Percentiles rank a stretch among this genome's conserved stretches.
Evolutionary conservation across 1,139 yeast species (phyloP).

Genomic region (Yamadazyma trypodendri): DNA sequence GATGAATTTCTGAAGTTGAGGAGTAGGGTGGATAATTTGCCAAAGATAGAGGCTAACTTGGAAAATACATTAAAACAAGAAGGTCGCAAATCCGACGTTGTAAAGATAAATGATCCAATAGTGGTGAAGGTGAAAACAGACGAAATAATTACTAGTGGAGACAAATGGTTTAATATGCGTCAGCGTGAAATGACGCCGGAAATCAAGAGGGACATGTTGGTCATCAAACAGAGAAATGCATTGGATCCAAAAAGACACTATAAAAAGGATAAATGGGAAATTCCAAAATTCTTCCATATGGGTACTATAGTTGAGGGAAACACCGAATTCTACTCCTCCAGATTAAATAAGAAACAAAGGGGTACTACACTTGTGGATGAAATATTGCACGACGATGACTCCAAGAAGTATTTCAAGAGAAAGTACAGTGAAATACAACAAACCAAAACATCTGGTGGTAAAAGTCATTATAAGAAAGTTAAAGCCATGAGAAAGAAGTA

Average conservation of each 20-base stretch:
- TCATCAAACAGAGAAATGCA: constrained; percentile 84
- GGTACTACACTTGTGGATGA: constrained; percentile 81
- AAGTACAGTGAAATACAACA: constrained; percentile 79
- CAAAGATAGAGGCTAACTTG: constrained; percentile 33
- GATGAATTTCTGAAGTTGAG: constrained; percentile 31
- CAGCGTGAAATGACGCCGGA: constrained; percentile 75
- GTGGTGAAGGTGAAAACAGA: constrained; percentile 17
- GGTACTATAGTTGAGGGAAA: constrained; percentile 87
- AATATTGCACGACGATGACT: constrained; percentile 68
- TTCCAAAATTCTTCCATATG: constrained; percentile 80
- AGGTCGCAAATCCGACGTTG: constrained; percentile 21
- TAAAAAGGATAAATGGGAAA: constrained; percentile 79
- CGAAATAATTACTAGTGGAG: constrained; percentile 41
- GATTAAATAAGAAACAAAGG: constrained; percentile 68
- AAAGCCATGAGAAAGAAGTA: constrained; percentile 60
- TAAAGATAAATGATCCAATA: constrained; percentile 55
- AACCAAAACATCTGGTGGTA: constrained; percentile 73
- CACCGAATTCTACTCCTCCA: constrained; percentile 72
- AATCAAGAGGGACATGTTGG: constrained; percentile 71
- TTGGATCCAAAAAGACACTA: constrained; percentile 95
- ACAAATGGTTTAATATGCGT: constrained; percentile 82
- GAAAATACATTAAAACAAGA: constrained; percentile 21
- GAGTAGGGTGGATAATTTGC: constrained; percentile 29
- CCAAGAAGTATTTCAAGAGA: constrained; percentile 77
- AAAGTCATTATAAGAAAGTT: constrained; percentile 63